Base-by-base conservation (phyloP, 1,284 basidiomycete genomes). In the Papiliotrema fonsecae region DNA sequence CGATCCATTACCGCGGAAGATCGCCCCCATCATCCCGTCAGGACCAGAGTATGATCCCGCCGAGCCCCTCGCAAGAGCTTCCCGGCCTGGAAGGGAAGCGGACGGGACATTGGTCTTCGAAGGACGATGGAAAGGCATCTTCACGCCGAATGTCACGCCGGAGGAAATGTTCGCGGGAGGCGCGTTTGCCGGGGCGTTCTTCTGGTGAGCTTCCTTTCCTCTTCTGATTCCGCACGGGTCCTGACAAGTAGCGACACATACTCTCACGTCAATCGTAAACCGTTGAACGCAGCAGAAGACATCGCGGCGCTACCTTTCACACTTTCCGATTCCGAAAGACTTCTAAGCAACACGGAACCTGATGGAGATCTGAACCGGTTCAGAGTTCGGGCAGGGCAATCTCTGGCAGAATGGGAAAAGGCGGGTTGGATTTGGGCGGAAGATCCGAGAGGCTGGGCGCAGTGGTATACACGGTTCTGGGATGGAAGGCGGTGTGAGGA, bases 371-470 rank as follows among this genome's bases (percentile, higher is more conserved):
- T 70, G 28, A 77, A 77, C 48, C 61, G 73, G 32, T 77, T 73
- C 58, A 57, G 60, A 40, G 72, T 75, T 16, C 63, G 69, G 38
- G 76, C 76, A 0, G 76, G 76, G 1, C 76, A 77, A 49, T 63
- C 64, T 13, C 58, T 77, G 18, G 62, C 67, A 40, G 75, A 76
- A 32, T 77, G 76, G 76, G 76, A 77, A 49, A 72, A 75, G 45
- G 64, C 70, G 5, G 75, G 76, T 2, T 77, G 76, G 76, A 72
- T 77, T 19, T 70, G 69, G 53, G 36, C 50, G 3, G 70, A 65
- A 10, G 76, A 77, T 64, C 75, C 76, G 6, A 50, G 76, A 22
- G 76, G 76, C 16, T 77, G 76, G 76, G 76, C 75, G 22, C 66
- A 75, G 51, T 75, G 73, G 73, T 77, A 77, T 63, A 57, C 63